Conservation (phyloP, 2,329 filamentous ascomycete genomes). For the Cercospora sp. region DNA sequence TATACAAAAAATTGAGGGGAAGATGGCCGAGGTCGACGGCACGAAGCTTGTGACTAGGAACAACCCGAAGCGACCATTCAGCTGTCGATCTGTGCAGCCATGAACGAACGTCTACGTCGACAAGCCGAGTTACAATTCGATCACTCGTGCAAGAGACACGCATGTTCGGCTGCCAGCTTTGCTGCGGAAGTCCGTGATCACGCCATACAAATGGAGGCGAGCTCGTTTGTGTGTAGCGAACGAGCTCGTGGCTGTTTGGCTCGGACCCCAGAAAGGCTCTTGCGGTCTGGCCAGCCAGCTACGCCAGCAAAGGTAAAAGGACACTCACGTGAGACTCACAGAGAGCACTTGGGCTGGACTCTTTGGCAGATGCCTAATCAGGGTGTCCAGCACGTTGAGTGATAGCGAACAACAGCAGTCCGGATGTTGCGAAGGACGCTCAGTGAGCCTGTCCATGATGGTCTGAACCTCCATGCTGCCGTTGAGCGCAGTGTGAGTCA, state of each 20-base stretch:
- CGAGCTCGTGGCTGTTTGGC: background rate
- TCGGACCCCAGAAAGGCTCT: background rate
- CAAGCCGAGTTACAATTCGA: background rate
- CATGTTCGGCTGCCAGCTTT: background rate
- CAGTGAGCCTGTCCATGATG: conserved; percentile 12
- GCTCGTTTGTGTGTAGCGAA: background rate
- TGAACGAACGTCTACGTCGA: background rate
- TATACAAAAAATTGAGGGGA: conserved; percentile 11
- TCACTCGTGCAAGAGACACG: background rate
- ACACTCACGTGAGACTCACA: background rate
- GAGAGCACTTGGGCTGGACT: conserved; percentile 15
- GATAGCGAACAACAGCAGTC: conserved; percentile 28
- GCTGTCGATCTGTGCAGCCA: background rate
- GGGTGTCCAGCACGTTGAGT: conserved; percentile 20
- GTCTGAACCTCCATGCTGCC: background rate
- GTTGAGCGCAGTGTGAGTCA: conserved; percentile 23
- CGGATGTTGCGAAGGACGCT: conserved; percentile 11
- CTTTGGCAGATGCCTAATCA: conserved; percentile 18
- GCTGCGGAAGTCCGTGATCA: background rate
- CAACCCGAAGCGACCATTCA: conserved; percentile 9
- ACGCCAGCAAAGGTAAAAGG: background rate
- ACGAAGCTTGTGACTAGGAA: conserved; percentile 5
- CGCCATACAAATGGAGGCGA: background rate
- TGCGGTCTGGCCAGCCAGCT: background rate
- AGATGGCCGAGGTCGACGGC: conserved; percentile 8